phyloP scores from a whole-genome alignment of 2,329 filamentous ascomycete genomes.

The Aspergillus udagawae region DNA sequence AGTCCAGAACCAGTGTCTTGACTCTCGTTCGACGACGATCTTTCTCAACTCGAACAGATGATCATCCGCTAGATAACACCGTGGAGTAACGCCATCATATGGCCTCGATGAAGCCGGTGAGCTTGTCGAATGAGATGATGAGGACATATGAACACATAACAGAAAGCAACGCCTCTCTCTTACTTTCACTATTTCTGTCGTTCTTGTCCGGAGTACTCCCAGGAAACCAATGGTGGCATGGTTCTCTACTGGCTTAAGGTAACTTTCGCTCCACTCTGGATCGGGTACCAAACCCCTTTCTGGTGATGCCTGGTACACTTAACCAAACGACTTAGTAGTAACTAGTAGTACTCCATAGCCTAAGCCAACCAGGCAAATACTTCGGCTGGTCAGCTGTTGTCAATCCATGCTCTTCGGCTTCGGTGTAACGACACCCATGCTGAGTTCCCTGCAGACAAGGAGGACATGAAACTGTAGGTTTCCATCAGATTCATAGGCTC shows the following conservation, averaged over 20 bases:
- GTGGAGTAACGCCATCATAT: not conserved
- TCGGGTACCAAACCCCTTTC: conserved; percentile 5
- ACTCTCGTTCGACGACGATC: not conserved
- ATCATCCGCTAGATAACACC: not conserved
- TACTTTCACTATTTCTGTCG: not conserved
- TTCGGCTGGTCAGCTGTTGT: not conserved
- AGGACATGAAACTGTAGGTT: not conserved
- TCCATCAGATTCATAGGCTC: not conserved
- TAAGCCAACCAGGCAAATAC: not conserved
- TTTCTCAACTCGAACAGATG: not conserved
- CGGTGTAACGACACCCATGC: not conserved
- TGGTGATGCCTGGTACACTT: not conserved
- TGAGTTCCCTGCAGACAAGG: not conserved
- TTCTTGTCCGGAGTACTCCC: not conserved
- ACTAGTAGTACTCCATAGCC: not conserved
- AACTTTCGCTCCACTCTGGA: conserved; percentile 1
- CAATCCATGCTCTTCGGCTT: not conserved
- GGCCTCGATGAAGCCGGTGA: not conserved
- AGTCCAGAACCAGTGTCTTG: not conserved
- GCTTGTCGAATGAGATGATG: not conserved
- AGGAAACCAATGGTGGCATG: not conserved
- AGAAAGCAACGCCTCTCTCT: not conserved
- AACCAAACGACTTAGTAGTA: not conserved
- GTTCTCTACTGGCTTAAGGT: not conserved
- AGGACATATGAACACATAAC: not conserved